A percentile compares a stretch with the other conserved stretches of the same genome.
phyloP scores from a whole-genome alignment of 371 early-diverging fungal species.

The Syncephalastrum racemosum region DNA sequence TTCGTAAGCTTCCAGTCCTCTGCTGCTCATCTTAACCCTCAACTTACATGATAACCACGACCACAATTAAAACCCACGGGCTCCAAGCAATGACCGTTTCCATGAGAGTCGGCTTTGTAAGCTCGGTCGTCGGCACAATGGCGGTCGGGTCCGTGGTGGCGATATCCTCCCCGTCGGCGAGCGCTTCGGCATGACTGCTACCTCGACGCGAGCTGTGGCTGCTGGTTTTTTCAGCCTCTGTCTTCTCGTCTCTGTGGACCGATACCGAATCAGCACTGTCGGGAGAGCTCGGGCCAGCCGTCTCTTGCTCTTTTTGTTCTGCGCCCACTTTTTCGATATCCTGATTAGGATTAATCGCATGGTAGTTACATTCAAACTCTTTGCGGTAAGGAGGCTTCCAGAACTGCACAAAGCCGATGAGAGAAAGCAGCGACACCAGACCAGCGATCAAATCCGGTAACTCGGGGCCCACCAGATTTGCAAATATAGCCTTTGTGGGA shows the following conservation, averaged over 20 bases:
- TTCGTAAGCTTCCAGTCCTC: no score
- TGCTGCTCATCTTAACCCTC: no score
- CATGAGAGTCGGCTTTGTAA: constrained; percentile 25
- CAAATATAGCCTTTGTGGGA: constrained; percentile 27
- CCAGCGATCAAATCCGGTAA: constrained; percentile 47
- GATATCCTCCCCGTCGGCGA: not conserved
- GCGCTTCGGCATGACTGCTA: not conserved
- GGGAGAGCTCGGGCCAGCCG: not conserved
- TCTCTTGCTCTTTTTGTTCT: constrained; percentile 10
- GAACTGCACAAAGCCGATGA: constrained; percentile 39
- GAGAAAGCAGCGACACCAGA: constrained; percentile 30
- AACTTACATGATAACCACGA: constrained; percentile 35
- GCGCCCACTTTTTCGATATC: not conserved
- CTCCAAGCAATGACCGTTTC: constrained; percentile 39
- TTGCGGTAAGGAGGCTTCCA: constrained; percentile 43
- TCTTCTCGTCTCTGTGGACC: not conserved
- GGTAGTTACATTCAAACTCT: constrained; percentile 23
- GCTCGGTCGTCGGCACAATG: not conserved
- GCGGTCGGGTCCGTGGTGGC: not conserved
- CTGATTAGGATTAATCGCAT: constrained; percentile 2
- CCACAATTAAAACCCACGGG: constrained; percentile 41
- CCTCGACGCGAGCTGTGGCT: not conserved
- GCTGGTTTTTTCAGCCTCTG: not conserved
- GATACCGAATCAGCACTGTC: not conserved
- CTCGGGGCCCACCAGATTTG: constrained; percentile 42